phyloP scores from a whole-genome alignment of 495 filamentous ascomycete species.

The Chaetomidium leptoderma region DNA sequence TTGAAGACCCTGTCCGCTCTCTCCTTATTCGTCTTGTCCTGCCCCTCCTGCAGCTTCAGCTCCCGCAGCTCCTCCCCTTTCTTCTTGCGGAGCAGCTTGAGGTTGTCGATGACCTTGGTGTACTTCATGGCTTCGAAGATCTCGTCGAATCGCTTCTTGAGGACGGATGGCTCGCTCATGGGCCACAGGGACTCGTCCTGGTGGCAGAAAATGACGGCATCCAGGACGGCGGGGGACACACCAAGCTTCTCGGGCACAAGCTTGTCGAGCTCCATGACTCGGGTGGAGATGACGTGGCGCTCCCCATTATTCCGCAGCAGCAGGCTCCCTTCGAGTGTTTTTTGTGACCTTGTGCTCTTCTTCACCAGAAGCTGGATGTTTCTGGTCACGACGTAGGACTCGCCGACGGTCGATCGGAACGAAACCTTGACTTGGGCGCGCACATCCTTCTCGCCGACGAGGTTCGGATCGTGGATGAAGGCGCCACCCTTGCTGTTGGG shows the following conservation, averaged over 20 bases:
- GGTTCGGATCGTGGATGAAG: constrained; percentile 94
- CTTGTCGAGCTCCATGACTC: constrained; percentile 72
- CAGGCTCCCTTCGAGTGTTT: constrained; percentile 76
- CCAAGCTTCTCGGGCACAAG: constrained; percentile 84
- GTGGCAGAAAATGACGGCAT: constrained; percentile 96
- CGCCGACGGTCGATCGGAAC: constrained; percentile 70
- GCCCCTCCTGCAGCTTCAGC: constrained; percentile 65
- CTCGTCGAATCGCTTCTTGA: constrained; percentile 94
- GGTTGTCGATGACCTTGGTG: constrained; percentile 92
- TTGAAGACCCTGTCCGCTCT: constrained; percentile 69
- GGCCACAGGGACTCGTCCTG: constrained; percentile 98
- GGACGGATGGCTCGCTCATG: constrained; percentile 76
- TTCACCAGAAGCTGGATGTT: constrained; percentile 82
- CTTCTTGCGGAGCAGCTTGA: constrained; percentile 78
- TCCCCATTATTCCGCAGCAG: constrained; percentile 77
- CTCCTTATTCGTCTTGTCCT: constrained; percentile 81
- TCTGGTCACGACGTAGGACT: constrained; percentile 73
- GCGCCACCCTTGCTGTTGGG: constrained; percentile 92
- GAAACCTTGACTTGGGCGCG: constrained; percentile 85
- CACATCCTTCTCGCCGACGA: constrained; percentile 84
- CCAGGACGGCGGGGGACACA: constrained; percentile 83
- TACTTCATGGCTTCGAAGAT: constrained; percentile 97
- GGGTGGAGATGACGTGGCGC: constrained; percentile 67
- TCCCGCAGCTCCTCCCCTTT: constrained; percentile 70
- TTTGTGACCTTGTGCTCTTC: constrained; percentile 64